These are phyloP conservation scores for Pleurotus salmoneostramineus DNA, from an alignment of 768 basidiomycete species.

Conservation along the genomic window DNA sequence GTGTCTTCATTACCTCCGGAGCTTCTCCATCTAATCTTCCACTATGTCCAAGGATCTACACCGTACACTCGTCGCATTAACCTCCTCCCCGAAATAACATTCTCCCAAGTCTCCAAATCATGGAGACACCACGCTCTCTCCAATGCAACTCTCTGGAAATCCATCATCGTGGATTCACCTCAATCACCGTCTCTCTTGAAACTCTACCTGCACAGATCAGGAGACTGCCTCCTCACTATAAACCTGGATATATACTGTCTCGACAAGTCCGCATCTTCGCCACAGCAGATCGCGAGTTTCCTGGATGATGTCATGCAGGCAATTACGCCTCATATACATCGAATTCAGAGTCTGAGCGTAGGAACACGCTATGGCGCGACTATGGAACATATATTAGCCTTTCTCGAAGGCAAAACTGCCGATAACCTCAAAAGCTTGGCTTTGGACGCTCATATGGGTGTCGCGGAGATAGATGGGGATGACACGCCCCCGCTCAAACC, in stretches of 20 bases:
- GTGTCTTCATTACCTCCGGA: not conserved
- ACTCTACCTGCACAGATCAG: constrained; percentile 31
- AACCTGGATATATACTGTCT: constrained; percentile 19
- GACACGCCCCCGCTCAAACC: not conserved
- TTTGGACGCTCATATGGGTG: not conserved
- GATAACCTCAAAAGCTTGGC: not conserved
- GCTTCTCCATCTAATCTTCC: not conserved
- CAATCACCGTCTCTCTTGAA: constrained; percentile 17
- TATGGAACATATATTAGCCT: not conserved
- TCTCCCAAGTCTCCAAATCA: constrained; percentile 33
- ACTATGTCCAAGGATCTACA: not conserved
- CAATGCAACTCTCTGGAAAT: constrained; percentile 37
- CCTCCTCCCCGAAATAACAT: constrained; percentile 21
- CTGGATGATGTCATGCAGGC: constrained; percentile 10
- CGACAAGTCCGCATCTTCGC: not conserved
- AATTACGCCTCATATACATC: constrained; percentile 25
- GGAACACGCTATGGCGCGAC: not conserved
- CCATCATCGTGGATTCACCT: constrained; percentile 23
- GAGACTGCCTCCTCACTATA: constrained; percentile 25
- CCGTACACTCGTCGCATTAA: not conserved
- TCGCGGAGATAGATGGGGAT: not conserved
- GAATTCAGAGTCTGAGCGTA: constrained; percentile 22
- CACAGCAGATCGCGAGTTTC: not conserved
- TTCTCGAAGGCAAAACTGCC: not conserved
- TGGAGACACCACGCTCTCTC: constrained; percentile 35